These are phyloP conservation scores for Agrocybe pediades DNA, from an alignment of 768 basidiomycete species.

Conservation along the genomic window DNA sequence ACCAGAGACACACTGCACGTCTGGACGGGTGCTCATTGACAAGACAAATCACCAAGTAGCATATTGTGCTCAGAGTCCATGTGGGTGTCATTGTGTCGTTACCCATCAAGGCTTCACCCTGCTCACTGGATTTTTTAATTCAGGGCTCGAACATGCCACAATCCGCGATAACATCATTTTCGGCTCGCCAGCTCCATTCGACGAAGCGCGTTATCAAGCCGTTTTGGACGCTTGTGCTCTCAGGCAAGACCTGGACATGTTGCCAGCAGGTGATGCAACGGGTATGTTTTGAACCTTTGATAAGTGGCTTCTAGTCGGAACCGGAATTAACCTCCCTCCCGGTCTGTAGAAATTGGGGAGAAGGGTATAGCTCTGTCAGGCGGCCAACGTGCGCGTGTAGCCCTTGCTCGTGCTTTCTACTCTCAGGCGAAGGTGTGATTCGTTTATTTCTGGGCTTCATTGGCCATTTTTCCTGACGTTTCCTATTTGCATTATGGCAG, in stretches of 20 bases:
- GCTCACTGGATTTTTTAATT: not conserved
- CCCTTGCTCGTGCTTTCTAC: constrained; percentile 80
- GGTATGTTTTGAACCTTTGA: constrained; percentile 45
- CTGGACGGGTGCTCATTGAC: constrained; percentile 54
- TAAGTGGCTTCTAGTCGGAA: not conserved
- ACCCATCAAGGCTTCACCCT: not conserved
- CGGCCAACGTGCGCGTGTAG: constrained; percentile 73
- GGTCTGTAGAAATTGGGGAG: constrained; percentile 67
- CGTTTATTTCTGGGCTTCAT: not conserved
- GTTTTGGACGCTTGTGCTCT: constrained; percentile 80
- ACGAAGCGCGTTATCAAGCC: constrained; percentile 61
- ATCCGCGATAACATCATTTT: constrained; percentile 85
- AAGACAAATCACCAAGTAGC: constrained; percentile 64
- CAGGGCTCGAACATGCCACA: constrained; percentile 80
- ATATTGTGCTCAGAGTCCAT: constrained; percentile 69
- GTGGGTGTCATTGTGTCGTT: too few relatives aligned
- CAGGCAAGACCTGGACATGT: constrained; percentile 65
- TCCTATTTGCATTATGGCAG: constrained; percentile 32
- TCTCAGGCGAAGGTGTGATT: constrained; percentile 62
- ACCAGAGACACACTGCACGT: constrained; percentile 61
- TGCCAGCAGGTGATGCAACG: constrained; percentile 79
- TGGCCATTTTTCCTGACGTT: not conserved
- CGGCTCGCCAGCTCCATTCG: constrained; percentile 57
- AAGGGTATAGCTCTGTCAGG: constrained; percentile 78
- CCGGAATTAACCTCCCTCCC: not conserved